These are phyloP conservation scores for Obba rivulosa DNA, from an alignment of 768 basidiomycete species.

Conservation along the genomic window DNA sequence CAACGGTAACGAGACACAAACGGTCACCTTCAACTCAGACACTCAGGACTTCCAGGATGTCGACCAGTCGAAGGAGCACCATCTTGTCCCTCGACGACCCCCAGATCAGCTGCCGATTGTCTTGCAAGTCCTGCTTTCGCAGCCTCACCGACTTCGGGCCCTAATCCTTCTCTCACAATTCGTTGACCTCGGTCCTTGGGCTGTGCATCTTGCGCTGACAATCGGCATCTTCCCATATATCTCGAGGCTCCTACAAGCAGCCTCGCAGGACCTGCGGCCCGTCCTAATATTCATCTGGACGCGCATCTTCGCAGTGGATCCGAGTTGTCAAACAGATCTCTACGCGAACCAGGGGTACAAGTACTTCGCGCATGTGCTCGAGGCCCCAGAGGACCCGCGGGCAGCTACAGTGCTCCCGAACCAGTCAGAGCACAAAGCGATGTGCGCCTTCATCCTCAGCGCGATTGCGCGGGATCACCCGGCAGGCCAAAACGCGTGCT, in stretches of 20 bases:
- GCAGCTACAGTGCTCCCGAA: slow-evolving; percentile 64
- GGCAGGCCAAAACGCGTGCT: slow-evolving; percentile 84
- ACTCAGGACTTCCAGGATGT: slow-evolving; percentile 18
- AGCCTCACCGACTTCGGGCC: slow-evolving; percentile 91
- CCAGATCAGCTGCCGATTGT: slow-evolving; percentile 98
- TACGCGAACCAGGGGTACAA: slow-evolving; percentile 79
- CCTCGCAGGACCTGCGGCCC: slow-evolving; percentile 91
- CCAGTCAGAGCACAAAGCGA: slow-evolving; percentile 91
- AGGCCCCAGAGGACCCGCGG: slow-evolving; percentile 54
- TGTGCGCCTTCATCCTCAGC: slow-evolving; percentile 96
- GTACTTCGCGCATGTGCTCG: slow-evolving; percentile 79
- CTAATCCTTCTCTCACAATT: slow-evolving; percentile 95
- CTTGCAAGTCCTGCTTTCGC: slow-evolving; percentile 93
- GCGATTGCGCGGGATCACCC: slow-evolving; percentile 86
- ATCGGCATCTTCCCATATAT: slow-evolving; percentile 99
- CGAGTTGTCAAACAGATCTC: slow-evolving; percentile 85
- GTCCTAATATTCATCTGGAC: slow-evolving; percentile 99
- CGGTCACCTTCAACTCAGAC: slow-evolving; percentile 14
- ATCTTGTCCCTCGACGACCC: slow-evolving; percentile 81
- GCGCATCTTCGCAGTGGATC: slow-evolving; percentile 94
- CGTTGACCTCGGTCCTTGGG: slow-evolving; percentile 98
- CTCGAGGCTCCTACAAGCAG: slow-evolving; percentile 91
- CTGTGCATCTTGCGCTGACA: slow-evolving; percentile 89
- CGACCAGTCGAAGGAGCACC: slow-evolving; percentile 25
- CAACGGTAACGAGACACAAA: slow-evolving; percentile 31